These are phyloP conservation scores for Salvia splendens DNA, from an alignment of 257 asterid genomes.

Conservation along the genomic window DNA sequence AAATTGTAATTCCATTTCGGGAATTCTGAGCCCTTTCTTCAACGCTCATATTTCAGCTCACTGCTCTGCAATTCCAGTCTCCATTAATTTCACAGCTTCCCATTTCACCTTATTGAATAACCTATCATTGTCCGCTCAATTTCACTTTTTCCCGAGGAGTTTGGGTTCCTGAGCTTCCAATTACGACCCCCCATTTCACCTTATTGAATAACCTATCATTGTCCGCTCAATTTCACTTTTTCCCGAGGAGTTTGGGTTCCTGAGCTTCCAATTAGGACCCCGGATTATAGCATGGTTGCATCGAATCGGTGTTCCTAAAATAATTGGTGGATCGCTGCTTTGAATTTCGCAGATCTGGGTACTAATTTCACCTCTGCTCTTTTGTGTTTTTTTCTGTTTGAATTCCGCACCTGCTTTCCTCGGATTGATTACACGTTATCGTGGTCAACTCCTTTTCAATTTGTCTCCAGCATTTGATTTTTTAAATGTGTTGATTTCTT, in stretches of 20 bases:
- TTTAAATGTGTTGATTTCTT: constrained; percentile 7
- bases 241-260: constrained; percentile 18
- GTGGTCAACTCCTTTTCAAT: constrained; percentile 29
- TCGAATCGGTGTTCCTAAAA: constrained; percentile 22
- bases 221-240: constrained; percentile 14
- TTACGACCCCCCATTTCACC: too few species aligned
- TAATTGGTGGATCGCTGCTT: constrained; percentile 34
- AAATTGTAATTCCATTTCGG: neutral
- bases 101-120: constrained; percentile 3
- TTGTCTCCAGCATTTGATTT: constrained; percentile 27
- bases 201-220: neutral
- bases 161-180: too few species aligned
- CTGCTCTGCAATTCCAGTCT: constrained; percentile 10
- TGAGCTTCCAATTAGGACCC: constrained; percentile 4
- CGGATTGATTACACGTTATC: constrained; percentile 14
- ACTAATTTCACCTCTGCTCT: constrained; percentile 21
- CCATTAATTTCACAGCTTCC: constrained; percentile 31
- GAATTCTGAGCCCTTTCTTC: constrained; percentile 36
- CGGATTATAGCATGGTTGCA: constrained; percentile 12
- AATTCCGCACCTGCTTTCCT: neutral
- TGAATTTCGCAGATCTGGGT: constrained; percentile 51
- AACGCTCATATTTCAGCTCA: constrained; percentile 27
- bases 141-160: constrained; percentile 16
- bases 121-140: constrained; percentile 8
- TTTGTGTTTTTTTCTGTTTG: neutral